Evolutionary conservation across 2,329 filamentous ascomycete genomes (phyloP), one percentile per base, ranked within the genome.

Genomic region (Diplodia seriata): DNA sequence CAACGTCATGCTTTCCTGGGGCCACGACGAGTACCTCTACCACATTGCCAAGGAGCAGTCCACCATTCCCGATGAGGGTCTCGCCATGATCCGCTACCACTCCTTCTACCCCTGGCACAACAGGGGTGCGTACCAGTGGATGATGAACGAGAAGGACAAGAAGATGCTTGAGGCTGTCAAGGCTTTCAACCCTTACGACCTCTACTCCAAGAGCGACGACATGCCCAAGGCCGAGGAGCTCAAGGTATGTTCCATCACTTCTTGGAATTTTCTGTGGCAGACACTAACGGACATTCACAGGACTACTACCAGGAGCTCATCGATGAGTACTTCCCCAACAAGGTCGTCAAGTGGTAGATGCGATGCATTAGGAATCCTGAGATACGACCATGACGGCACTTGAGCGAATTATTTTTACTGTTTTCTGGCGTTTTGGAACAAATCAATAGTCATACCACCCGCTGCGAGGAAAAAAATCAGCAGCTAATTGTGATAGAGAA

Each of bases 71-170:
- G 85, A 86, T 56, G 93, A 97, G 85, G 91, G 90, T 0, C 85
- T 97, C 12, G 93, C 93, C 69, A 97, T 97, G 92, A 95, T 97
- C 77, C 85, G 93, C 67, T 97, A 96, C 81, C 93, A 97, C 81
- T 92, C 89, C 6, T 97, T 97, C 81, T 97, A 97, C 81, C 90
- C 93, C 18, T 97, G 93, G 93, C 93, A 97, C 81, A 87, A 85
- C 70, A 89, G 90, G 78, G 90, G 90, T 66, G 93, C 91, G 7
- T 97, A 97, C 81, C 80, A 81, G 69, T 88, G 92, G 80, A 86
- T 97, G 78, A 97, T 97, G 93, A 86, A 90, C 77, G 88, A 90
- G 69, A 90, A 93, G 76, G 93, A 97, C 74, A 81, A 90, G 78
- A 85, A 86, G 74, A 93, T 96, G 89, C 82, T 96, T 73, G 87